Evolutionary conservation across 352 stramenopile genomes (phyloP), one percentile per base, ranked within the genome.

Genomic region (Phytophthora aleatoria): DNA sequence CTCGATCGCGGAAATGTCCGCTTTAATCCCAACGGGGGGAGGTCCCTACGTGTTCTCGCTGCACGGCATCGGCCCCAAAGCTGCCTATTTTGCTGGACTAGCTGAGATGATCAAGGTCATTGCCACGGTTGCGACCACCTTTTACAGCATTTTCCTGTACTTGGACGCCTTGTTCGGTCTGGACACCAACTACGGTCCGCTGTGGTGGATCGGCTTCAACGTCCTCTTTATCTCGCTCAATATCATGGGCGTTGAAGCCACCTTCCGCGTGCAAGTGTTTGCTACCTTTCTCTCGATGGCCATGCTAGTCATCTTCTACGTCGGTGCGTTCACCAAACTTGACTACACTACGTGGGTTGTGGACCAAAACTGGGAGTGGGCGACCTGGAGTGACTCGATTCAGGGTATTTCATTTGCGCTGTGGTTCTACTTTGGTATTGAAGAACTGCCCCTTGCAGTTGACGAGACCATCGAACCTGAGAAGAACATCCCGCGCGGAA

Each of bases 351-450:
- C 74, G 16, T 91, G 79, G 74, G 79, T 91, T 28, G 71, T 74
- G 0, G 42, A 74, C 13, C 76, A 82, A 38, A 58, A 87, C 48
- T 87, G 72, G 71, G 39, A 89, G 61, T 91, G 69, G 51, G 77
- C 67, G 41, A 76, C 51, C 35, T 72, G 64, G 44, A 73, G 71
- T 11, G 78, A 76, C 51, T 74, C 79, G 31, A 52, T 91, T 31
- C 66, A 79, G 15, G 83, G 76, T 16, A 77, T 89, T 30, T 87
- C 80, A 5, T 90, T 90, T 55, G 60, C 70, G 6, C 59, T 91
- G 28, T 91, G 83, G 80, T 91, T 90, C 57, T 91, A 89, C 78
- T 69, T 90, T 8, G 83, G 81, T 39, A 92, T 90, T 33, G 83
- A 92, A 63, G 81, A 92, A 50, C 68, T 92, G 1, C 83, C 83